These are phyloP conservation scores for Amauroascus niger DNA, from an alignment of 2,329 filamentous ascomycete genomes.

Conservation along the genomic window DNA sequence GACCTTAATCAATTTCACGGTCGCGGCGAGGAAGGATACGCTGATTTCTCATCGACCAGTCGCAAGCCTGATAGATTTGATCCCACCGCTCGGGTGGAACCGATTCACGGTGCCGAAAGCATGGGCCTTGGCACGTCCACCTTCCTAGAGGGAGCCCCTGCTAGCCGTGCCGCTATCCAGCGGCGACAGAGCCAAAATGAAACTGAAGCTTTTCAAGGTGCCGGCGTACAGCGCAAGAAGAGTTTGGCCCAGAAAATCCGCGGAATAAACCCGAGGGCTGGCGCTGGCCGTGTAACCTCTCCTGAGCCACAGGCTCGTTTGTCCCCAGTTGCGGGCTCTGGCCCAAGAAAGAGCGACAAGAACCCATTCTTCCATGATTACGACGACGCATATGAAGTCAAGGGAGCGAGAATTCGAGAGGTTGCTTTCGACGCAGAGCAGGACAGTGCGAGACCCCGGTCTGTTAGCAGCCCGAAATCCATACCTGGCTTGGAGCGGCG, in stretches of 20 bases:
- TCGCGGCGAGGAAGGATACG: conserved; percentile 72
- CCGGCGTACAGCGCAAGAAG: conserved; percentile 76
- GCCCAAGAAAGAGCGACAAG: conserved; percentile 39
- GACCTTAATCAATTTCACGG: conserved; percentile 87
- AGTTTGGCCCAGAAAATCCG: conserved; percentile 87
- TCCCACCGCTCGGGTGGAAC: conserved; percentile 55
- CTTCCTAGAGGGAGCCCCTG: conserved; percentile 88
- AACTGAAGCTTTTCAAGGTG: conserved; percentile 34
- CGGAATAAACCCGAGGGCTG: conserved; percentile 61
- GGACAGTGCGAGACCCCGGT: conserved; percentile 30
- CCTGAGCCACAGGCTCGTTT: conserved; percentile 38
- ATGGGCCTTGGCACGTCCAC: conserved; percentile 86
- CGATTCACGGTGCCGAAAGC: conserved; percentile 74
- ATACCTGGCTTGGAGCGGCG: conserved; percentile 38
- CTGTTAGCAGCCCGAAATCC: conserved; percentile 52
- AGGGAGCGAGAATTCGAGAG: conserved; percentile 49
- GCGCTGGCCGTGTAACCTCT: conserved; percentile 49
- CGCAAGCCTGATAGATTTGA: conserved; percentile 47
- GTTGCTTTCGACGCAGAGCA: conserved; percentile 35
- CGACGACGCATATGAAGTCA: conserved; percentile 55
- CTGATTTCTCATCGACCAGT: conserved; percentile 52
- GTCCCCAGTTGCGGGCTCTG: conserved; percentile 27
- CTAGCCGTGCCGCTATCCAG: conserved; percentile 67
- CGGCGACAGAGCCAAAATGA: conserved; percentile 62
- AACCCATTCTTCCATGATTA: conserved; percentile 85